phyloP scores from a whole-genome alignment of 2,329 filamentous ascomycete species.

The Aspergillus unguis region DNA sequence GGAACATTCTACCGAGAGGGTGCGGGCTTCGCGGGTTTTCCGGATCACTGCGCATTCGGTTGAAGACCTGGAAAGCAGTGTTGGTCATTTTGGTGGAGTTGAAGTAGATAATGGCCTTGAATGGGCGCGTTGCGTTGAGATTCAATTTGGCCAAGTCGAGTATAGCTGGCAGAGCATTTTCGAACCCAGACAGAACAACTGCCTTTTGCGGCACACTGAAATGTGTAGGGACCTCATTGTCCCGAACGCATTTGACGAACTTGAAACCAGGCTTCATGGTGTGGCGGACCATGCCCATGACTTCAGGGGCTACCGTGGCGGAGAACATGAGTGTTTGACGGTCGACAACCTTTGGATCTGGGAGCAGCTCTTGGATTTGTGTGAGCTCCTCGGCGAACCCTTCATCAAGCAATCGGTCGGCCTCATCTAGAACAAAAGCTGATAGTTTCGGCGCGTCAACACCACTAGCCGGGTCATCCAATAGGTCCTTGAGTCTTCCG shows the following conservation, averaged over 20 bases:
- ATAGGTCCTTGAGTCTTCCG: constrained; percentile 77
- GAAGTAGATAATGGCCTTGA: constrained; percentile 96
- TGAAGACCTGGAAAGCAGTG: constrained; percentile 60
- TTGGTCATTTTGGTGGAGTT: constrained; percentile 72
- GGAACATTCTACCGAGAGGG: constrained; percentile 31
- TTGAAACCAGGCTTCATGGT: constrained; percentile 82
- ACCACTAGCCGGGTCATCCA: constrained; percentile 61
- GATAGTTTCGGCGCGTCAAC: constrained; percentile 62
- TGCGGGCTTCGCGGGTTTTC: constrained; percentile 26
- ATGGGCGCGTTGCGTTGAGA: constrained; percentile 57
- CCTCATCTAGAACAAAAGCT: constrained; percentile 62
- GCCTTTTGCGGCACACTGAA: constrained; percentile 76
- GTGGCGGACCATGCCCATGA: constrained; percentile 71
- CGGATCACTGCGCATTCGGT: constrained; percentile 43
- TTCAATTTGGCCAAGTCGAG: constrained; percentile 71
- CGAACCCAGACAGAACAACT: constrained; percentile 63
- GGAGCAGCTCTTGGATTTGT: constrained; percentile 61
- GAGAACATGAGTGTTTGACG: constrained; percentile 95
- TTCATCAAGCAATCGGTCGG: constrained; percentile 65
- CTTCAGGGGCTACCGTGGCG: constrained; percentile 81
- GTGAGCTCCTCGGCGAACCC: constrained; percentile 66
- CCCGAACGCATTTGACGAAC: constrained; percentile 82
- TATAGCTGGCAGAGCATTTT: constrained; percentile 72
- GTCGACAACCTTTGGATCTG: constrained; percentile 58
- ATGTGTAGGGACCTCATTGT: constrained; percentile 81